Conservation (phyloP, 331 rosid genomes). For the Malus hybrid region DNA sequence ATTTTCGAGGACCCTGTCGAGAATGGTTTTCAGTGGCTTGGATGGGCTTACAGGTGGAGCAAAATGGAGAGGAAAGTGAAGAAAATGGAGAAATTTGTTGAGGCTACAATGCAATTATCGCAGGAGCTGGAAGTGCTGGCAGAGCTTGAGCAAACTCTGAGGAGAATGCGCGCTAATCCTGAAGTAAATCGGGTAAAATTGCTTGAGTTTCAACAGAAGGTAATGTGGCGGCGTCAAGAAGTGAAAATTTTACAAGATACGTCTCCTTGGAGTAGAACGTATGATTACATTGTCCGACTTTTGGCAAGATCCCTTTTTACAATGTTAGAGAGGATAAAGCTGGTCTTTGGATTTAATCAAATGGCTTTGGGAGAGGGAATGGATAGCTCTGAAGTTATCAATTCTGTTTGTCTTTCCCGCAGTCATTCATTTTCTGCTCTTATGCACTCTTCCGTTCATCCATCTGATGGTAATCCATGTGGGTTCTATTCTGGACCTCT, state of each 20-base stretch:
- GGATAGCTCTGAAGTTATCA: conserved; percentile 15
- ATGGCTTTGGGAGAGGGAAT: conserved; percentile 23
- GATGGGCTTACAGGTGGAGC: conserved; percentile 67
- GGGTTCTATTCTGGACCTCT: conserved; percentile 37
- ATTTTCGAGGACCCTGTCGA: conserved; percentile 53
- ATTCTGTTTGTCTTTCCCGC: conserved; percentile 36
- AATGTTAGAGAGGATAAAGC: conserved; percentile 59
- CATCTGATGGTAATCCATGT: conserved; percentile 31
- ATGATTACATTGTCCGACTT: conserved; percentile 66
- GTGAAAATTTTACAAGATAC: conserved; percentile 58
- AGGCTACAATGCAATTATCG: conserved; percentile 40
- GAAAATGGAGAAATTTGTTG: conserved; percentile 71
- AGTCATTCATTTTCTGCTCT: conserved; percentile 55
- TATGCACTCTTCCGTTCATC: conserved; percentile 38
- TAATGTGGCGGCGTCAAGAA: conserved; percentile 56
- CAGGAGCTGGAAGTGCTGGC: conserved; percentile 72
- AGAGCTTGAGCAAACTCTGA: conserved; percentile 68
- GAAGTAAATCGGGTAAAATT: conserved; percentile 24
- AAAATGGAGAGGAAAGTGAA: conserved; percentile 83
- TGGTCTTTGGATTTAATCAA: conserved; percentile 39
- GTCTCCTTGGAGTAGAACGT: conserved; percentile 76
- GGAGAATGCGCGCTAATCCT: conserved; percentile 58
- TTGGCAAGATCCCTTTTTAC: conserved; percentile 72
- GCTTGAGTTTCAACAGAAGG: conserved; percentile 67
- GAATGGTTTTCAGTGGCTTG: conserved; percentile 47